phyloP scores from a whole-genome alignment of 1,284 basidiomycete genomes.

The Thecaphora frezii region DNA sequence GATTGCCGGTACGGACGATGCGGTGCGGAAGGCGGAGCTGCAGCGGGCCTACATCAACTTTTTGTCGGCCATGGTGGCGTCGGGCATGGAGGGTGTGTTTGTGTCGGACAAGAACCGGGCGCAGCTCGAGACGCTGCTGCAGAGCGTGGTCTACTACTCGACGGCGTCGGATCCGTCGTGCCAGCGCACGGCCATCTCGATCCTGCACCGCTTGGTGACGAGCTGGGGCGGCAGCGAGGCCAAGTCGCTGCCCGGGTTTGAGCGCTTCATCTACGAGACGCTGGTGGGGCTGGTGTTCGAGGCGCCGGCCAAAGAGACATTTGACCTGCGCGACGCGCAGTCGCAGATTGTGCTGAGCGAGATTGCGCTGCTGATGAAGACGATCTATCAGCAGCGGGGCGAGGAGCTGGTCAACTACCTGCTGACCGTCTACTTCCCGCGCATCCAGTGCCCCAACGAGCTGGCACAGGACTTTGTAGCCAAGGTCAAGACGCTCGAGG shows the following conservation, averaged over 20 bases:
- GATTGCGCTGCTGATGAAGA: constrained; percentile 69
- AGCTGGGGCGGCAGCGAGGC: constrained; percentile 69
- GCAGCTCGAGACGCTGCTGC: constrained; percentile 76
- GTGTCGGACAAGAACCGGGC: constrained; percentile 82
- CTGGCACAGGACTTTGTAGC: constrained; percentile 72
- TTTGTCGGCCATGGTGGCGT: constrained; percentile 76
- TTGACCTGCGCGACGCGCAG: constrained; percentile 87
- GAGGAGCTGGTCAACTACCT: constrained; percentile 84
- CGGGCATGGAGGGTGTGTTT: constrained; percentile 78
- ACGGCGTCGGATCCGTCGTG: constrained; percentile 60
- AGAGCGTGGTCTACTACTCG: constrained; percentile 64
- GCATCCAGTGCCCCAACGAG: constrained; percentile 80
- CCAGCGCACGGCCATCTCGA: constrained; percentile 78
- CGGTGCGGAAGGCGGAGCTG: constrained; percentile 77
- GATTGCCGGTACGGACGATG: constrained; percentile 86
- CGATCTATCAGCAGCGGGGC: constrained; percentile 75
- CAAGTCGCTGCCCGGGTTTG: constrained; percentile 77
- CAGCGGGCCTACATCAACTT: constrained; percentile 87
- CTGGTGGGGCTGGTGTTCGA: constrained; percentile 81
- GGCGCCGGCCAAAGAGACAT: constrained; percentile 75
- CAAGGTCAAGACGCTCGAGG: constrained; percentile 62
- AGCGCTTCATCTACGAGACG: constrained; percentile 86
- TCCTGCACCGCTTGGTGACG: constrained; percentile 72
- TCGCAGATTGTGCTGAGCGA: constrained; percentile 38
- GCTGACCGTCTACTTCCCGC: constrained; percentile 76